Conservation (phyloP, 192 early-diverging fungal genomes). For the Bifiguratus adelaidae region DNA sequence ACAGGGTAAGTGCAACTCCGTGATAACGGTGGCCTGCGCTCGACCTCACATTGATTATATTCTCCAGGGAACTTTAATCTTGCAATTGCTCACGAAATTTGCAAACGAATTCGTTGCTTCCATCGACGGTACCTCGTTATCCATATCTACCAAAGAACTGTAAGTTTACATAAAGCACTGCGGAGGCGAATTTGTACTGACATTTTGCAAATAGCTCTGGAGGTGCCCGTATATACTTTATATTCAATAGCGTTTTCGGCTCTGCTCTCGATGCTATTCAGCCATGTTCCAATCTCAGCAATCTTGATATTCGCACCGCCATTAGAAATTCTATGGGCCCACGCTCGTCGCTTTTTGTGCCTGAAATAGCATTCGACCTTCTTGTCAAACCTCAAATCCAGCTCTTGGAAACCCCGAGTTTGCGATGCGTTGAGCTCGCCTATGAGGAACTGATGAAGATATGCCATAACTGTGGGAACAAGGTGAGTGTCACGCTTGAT, state of each 20-base stretch:
- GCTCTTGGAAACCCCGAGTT: slow-evolving; percentile 58
- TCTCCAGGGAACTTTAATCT: slow-evolving; percentile 39
- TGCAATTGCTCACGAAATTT: slow-evolving; percentile 66
- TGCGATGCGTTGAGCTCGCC: slow-evolving; percentile 71
- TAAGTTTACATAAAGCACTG: slow-evolving; percentile 11
- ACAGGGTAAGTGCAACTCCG: slow-evolving; percentile 19
- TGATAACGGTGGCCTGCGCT: not conserved
- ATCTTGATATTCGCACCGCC: slow-evolving; percentile 67
- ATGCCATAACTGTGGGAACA: slow-evolving; percentile 63
- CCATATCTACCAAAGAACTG: slow-evolving; percentile 68
- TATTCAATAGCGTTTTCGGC: slow-evolving; percentile 74
- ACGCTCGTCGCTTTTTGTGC: slow-evolving; percentile 70
- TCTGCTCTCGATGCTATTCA: slow-evolving; percentile 59
- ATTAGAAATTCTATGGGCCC: slow-evolving; percentile 80
- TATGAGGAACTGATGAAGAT: slow-evolving; percentile 80
- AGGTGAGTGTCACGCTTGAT: slow-evolving; percentile 23
- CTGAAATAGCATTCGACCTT: slow-evolving; percentile 77
- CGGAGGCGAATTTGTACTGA: not conserved
- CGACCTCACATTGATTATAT: not conserved
- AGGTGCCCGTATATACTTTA: slow-evolving; percentile 74
- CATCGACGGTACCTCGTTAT: slow-evolving; percentile 61
- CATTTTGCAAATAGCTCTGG: not conserved
- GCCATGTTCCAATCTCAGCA: slow-evolving; percentile 57
- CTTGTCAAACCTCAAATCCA: slow-evolving; percentile 75
- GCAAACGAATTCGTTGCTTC: slow-evolving; percentile 67